These are phyloP conservation scores for Serendipita sp. DNA, from an alignment of 768 basidiomycete species.

Conservation along the genomic window DNA sequence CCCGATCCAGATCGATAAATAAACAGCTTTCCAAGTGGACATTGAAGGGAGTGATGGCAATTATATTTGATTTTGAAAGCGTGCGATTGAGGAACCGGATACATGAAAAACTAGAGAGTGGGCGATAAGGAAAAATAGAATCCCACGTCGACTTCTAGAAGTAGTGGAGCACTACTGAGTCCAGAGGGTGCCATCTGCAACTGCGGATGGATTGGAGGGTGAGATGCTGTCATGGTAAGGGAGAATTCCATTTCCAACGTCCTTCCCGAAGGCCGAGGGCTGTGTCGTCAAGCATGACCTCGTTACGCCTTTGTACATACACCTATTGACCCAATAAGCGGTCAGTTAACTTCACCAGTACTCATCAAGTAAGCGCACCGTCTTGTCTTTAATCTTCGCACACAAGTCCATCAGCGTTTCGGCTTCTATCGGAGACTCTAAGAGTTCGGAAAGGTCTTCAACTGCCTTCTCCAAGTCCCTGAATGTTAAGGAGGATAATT, in stretches of 20 bases:
- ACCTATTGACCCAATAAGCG: slow-evolving; percentile 28
- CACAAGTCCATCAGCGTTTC: slow-evolving; percentile 67
- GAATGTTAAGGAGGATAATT: neutral
- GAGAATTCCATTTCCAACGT: slow-evolving; percentile 66
- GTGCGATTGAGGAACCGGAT: neutral
- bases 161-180: neutral
- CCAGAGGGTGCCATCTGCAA: neutral
- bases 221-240: slow-evolving; percentile 21
- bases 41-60: no score
- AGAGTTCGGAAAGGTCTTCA: slow-evolving; percentile 81
- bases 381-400: slow-evolving; percentile 92
- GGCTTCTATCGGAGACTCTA: slow-evolving; percentile 82
- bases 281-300: slow-evolving; percentile 90
- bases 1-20: no score
- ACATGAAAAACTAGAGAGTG: neutral
- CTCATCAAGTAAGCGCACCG: slow-evolving; percentile 31
- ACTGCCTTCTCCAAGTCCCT: slow-evolving; percentile 92
- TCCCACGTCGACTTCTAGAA: neutral
- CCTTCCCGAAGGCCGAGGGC: slow-evolving; percentile 78
- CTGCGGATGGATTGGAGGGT: neutral
- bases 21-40: no score
- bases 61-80: neutral
- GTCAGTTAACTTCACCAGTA: neutral
- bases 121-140: neutral
- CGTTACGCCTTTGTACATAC: slow-evolving; percentile 94